phyloP scores from a whole-genome alignment of 2,329 filamentous ascomycete species.

The Monosporascus sp. region DNA sequence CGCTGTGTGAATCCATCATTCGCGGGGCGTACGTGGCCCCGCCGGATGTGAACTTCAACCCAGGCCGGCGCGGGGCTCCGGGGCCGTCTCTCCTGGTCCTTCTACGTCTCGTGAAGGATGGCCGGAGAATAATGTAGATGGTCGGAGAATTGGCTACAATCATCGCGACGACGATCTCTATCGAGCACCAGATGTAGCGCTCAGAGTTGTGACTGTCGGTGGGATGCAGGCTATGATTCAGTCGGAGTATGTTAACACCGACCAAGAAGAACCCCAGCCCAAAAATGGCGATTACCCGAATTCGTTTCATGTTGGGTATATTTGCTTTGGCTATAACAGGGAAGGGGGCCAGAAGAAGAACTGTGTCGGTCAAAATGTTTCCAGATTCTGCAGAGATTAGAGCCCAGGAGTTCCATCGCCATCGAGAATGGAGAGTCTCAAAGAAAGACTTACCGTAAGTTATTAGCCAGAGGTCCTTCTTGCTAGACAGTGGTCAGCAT shows the following conservation, averaged over 20 bases:
- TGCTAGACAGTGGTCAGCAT: background rate
- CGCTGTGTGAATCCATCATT: too few relatives aligned
- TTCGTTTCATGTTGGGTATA: background rate
- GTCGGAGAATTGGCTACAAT: conserved; percentile 8
- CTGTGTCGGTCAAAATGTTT: conserved; percentile 8
- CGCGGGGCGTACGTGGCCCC: too few relatives aligned
- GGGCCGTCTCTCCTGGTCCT: too few relatives aligned
- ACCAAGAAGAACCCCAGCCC: conserved; percentile 6
- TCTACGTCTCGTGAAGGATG: background rate
- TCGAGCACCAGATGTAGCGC: conserved; percentile 9
- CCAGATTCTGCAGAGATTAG: conserved; percentile 6
- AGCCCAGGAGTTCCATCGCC: background rate
- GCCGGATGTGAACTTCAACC: too few relatives aligned
- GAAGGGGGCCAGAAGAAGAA: conserved; percentile 8
- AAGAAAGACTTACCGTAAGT: conserved; percentile 9
- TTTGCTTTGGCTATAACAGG: conserved; percentile 4
- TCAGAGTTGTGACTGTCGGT: background rate
- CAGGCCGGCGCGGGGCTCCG: too few relatives aligned
- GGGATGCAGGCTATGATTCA: conserved; percentile 4
- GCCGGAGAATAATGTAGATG: conserved; percentile 8
- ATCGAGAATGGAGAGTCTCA: background rate
- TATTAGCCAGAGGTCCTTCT: conserved; percentile 6
- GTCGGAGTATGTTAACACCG: conserved; percentile 8
- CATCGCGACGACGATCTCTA: conserved; percentile 10
- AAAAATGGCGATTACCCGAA: conserved; percentile 2